Conservation (phyloP, 2,329 filamentous ascomycete species). For the Boeremia exigua region DNA sequence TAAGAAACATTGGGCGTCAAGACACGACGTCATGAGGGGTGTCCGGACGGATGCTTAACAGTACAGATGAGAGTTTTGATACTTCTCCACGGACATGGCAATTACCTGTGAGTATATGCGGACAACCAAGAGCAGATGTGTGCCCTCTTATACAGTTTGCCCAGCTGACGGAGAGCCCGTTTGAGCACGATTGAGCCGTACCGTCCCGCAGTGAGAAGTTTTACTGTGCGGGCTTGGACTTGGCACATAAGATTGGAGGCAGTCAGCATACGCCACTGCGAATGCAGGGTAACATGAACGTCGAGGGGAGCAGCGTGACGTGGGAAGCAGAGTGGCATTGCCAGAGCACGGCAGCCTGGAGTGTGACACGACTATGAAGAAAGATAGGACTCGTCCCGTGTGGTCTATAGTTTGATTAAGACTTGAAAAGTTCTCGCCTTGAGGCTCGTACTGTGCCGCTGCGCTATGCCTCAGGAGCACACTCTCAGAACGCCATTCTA, state of each 20-base stretch:
- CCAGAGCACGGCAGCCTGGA: too few species aligned
- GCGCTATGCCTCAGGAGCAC: not conserved
- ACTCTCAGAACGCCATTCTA: constrained; percentile 1
- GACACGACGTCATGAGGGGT: not conserved
- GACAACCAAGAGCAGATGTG: not conserved
- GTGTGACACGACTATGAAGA: too few species aligned
- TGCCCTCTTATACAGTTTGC: not conserved
- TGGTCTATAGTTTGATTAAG: not conserved
- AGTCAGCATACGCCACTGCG: too few species aligned
- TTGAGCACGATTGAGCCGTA: constrained; percentile 14
- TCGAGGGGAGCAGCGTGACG: too few species aligned
- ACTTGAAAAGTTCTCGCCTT: not conserved
- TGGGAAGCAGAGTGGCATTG: too few species aligned
- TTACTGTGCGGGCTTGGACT: too few species aligned
- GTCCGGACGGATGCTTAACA: not conserved
- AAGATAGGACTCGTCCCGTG: not conserved
- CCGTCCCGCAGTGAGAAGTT: not conserved
- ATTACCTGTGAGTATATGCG: not conserved
- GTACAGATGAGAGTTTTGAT: not conserved
- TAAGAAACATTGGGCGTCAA: not conserved
- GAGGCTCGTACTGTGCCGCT: not conserved
- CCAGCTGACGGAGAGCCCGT: not conserved
- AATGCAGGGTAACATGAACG: too few species aligned
- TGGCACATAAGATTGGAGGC: too few species aligned
- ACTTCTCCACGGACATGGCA: not conserved